Percentiles rank a stretch among this genome's conserved stretches.
These are phyloP conservation scores for Phytophthora ramorum DNA, from an alignment of 352 stramenopile genomes.

Conservation along the genomic window DNA sequence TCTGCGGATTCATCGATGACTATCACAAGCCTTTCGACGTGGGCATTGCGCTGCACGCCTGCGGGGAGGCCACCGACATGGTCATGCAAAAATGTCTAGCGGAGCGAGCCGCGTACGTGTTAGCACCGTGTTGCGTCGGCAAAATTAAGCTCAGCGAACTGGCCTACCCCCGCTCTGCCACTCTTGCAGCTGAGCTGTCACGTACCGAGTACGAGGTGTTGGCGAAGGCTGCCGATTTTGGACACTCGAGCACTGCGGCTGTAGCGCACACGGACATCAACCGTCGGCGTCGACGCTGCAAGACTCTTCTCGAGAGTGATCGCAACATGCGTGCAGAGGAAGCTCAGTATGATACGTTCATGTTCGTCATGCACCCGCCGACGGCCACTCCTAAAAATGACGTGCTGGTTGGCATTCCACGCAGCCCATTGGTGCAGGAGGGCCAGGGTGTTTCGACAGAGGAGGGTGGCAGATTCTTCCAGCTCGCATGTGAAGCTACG, in stretches of 20 bases:
- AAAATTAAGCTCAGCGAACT: constrained; percentile 79
- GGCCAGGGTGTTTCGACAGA: neutral
- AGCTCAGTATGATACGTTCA: constrained; percentile 64
- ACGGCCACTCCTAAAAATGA: constrained; percentile 86
- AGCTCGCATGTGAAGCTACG: constrained; percentile 36
- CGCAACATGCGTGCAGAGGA: constrained; percentile 69
- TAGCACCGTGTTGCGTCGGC: constrained; percentile 83
- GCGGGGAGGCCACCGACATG: constrained; percentile 85
- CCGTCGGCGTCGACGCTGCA: constrained; percentile 66
- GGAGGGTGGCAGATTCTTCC: constrained; percentile 22
- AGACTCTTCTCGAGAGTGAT: constrained; percentile 84
- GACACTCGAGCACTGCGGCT: constrained; percentile 49
- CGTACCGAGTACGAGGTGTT: constrained; percentile 80
- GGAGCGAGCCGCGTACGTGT: constrained; percentile 67
- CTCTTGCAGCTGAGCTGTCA: constrained; percentile 48
- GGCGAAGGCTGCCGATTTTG: constrained; percentile 81
- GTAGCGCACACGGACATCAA: constrained; percentile 60
- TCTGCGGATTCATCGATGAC: constrained; percentile 80
- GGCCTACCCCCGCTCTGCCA: constrained; percentile 64
- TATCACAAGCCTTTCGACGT: constrained; percentile 75
- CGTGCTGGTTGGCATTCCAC: constrained; percentile 74
- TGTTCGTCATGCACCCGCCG: constrained; percentile 83
- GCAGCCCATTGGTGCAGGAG: constrained; percentile 8
- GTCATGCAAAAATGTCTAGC: constrained; percentile 78
- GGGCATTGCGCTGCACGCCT: constrained; percentile 83